A percentile compares a stretch with the other conserved stretches of the same genome.
Evolutionary conservation across 345 rosid species (phyloP).

Genomic region (Eucalyptus fibrosa): DNA sequence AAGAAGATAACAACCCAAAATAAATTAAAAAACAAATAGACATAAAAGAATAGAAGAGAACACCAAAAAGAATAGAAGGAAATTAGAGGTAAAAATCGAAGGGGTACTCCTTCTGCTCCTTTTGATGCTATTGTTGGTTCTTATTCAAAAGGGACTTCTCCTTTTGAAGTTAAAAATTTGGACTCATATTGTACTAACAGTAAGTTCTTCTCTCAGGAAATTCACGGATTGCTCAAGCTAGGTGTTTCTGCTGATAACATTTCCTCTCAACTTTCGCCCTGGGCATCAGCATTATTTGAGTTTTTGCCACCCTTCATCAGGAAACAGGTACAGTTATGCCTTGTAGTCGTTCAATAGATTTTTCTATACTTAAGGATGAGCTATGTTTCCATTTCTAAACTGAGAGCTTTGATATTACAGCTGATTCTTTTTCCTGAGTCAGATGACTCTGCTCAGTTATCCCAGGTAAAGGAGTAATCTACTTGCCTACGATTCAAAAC

Average conservation of each 20-base stretch:
- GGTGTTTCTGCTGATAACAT: constrained; percentile 63
- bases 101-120: background rate
- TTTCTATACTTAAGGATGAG: background rate
- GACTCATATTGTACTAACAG: background rate
- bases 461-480: constrained; percentile 51
- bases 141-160: background rate
- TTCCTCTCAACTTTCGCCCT: constrained; percentile 87
- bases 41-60: background rate
- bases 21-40: background rate
- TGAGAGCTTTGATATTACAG: constrained; percentile 32
- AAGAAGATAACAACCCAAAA: background rate
- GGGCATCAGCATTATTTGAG: constrained; percentile 94
- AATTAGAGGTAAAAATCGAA: background rate
- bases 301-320: constrained; percentile 85
- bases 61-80: background rate
- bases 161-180: background rate
- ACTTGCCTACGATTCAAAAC: background rate
- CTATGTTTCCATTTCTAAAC: background rate
- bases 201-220: constrained; percentile 44
- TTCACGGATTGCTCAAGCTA: constrained; percentile 59
- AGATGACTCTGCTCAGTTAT: constrained; percentile 99
- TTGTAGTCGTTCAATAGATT: background rate
- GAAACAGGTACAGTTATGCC: constrained; percentile 46
- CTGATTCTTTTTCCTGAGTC: constrained; percentile 90
- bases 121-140: background rate